Evolutionary conservation across 2,329 filamentous ascomycete species (phyloP), one percentile per base, ranked within the genome.

Genomic region (Phyllachora maydis): DNA sequence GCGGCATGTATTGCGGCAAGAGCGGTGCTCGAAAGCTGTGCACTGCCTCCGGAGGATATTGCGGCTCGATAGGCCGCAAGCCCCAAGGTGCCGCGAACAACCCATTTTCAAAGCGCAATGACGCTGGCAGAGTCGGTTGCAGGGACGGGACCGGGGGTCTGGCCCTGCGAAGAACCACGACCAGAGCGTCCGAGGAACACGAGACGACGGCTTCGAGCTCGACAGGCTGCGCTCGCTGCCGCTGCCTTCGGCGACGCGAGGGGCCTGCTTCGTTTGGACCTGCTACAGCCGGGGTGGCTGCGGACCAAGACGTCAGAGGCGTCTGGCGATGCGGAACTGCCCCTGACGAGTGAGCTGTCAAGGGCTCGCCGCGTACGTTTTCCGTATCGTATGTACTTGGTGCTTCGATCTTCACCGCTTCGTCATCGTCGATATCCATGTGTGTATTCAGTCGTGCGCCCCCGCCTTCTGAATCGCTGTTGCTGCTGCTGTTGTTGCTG

Each of bases 181-280:
- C 78, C 1, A 91, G 54, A 1, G 81, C 81, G 42, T 91, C 81
- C 0, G 81, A 90, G 3, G 79, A 81, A 46, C 81, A 91, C 1
- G 81, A 90, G 4, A 91, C 71, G n/a, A 91, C 78, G 3, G 79
- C 81, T 47, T 91, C 81, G 4, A 91, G 52, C 46, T 90, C 78
- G 24, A 81, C 55, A 3, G 46, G 46, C 5, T 36, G 35, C 14
- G 42, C 39, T 9, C 39, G 35, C 17, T n/a, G n/a, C n/a, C n/a
- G n/a, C n/a, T n/a, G n/a, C n/a, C n/a, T n/a, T n/a, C n/a, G n/a
- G n/a, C 16, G n/a, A 12, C 22, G 10, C 6, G 15, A n/a, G 14
- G 20, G 16, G 16, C 6, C 14, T 12, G 15, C 8, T n/a, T n/a
- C n/a, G n/a, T n/a, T n/a, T n/a, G n/a, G n/a, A n/a, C n/a, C n/a